Evolutionary conservation across 148 eudicot genomes (phyloP).

Genomic region (Fagopyrum tataricum): DNA sequence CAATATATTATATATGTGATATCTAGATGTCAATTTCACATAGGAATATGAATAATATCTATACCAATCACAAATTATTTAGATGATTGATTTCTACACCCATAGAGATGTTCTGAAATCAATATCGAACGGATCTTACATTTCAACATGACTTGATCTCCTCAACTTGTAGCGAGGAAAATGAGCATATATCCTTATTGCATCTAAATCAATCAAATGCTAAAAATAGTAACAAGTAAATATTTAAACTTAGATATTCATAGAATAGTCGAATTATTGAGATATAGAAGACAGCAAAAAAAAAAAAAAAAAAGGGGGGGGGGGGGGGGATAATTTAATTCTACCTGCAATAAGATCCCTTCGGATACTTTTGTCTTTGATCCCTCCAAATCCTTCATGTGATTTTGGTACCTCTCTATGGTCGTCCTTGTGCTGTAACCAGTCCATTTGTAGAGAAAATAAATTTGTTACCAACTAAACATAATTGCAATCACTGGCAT

Average conservation of each 20-base stretch:
- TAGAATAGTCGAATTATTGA: background rate
- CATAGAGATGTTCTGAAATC: no score
- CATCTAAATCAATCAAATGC: background rate
- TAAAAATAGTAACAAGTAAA: background rate
- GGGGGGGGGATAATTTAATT: no score
- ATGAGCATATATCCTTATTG: background rate
- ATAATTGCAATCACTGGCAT: no score
- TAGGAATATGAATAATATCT: no score
- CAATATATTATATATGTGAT: no score
- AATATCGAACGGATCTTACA: background rate
- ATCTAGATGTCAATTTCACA: no score
- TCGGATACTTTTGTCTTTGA: background rate
- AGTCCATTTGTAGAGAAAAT: background rate
- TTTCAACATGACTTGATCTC: background rate
- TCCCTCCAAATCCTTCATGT: slow-evolving; percentile 14
- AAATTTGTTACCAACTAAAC: background rate
- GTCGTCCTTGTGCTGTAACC: slow-evolving; percentile 23
- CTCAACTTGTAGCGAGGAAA: background rate
- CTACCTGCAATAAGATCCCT: slow-evolving; percentile 11
- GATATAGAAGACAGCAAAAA: slow-evolving; percentile 13
- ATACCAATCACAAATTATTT: no score
- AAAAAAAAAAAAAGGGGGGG: no score
- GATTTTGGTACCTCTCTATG: slow-evolving; percentile 25
- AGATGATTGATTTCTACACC: no score
- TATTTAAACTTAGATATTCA: background rate